Evolutionary conservation across 345 rosid species (phyloP), one percentile per base, ranked within the genome.

Genomic region (Pugionium cornutum): DNA sequence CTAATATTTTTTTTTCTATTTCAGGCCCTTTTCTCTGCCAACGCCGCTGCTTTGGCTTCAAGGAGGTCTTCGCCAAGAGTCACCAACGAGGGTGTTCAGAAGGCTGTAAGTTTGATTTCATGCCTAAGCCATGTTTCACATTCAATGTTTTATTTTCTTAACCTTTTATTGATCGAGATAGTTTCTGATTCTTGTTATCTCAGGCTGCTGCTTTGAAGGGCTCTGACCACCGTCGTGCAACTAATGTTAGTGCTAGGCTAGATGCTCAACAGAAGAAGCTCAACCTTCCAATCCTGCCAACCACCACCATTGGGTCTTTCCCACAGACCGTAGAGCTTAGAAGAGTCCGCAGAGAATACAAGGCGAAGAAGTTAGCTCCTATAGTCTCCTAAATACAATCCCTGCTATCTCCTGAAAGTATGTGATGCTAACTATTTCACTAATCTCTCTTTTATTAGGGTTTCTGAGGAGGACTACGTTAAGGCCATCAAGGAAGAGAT

Each of bases 211-310:
- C 86, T 72, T 78, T 89, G 91, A 92, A 77, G 85, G 90, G 85
- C 9, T 92, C 94, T 66, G 97, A 88, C 61, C 98, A 92, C 77
- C 89, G 92, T 37, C 97, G 96, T 56, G 83, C 90, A 64, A 89
- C 97, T 7, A 85, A 86, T 51, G 97, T 92, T 59, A 88, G 84
- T 67, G 80, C 91, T 36, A 89, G 97, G 57, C 78, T 92, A 4
- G 98, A 89, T 83, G 87, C 90, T 50, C 97, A 92, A 73, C 98
- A 92, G 83, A 92, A 85, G 83, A 92, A 89, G 84, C 96, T 92
- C 40, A 88, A 92, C 78, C 97, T 92, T 49, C 98, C 98, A 6
- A 69, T 92, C 79, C 89, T 92, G 41, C 97, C 97, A 56, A 92
- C 97, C 72, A 92, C 98, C 59, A 89, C 98, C 70, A 92, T 89